Evolutionary conservation across 441 rosid species (phyloP).

Genomic region (Raphanus hybrid): DNA sequence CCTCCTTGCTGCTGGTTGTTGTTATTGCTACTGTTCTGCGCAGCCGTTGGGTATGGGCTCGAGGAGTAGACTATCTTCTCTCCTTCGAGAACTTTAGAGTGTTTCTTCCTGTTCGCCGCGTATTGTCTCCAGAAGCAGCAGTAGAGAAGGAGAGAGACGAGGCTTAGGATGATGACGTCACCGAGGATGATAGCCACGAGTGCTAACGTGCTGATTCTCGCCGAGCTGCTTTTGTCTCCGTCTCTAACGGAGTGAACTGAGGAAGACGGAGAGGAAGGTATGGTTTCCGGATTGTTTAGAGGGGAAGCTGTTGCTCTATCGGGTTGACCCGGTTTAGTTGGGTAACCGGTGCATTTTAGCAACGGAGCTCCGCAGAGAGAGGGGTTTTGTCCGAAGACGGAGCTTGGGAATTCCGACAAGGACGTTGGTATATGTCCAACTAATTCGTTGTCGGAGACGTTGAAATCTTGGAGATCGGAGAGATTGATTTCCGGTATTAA

Average conservation of each 20-base stretch:
- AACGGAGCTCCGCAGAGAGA: constrained; percentile 67
- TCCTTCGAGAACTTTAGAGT: constrained; percentile 57
- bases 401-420: constrained; percentile 52
- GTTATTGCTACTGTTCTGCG: constrained; percentile 16
- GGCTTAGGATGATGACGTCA: constrained; percentile 58
- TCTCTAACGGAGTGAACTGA: constrained; percentile 16
- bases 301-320: constrained; percentile 59
- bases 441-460: constrained; percentile 56
- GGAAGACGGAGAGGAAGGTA: constrained; percentile 57
- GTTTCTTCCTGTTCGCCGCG: constrained; percentile 44
- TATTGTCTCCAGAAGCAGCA: constrained; percentile 74
- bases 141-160: constrained; percentile 64
- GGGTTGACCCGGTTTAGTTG: constrained; percentile 55
- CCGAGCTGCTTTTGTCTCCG: constrained; percentile 22
- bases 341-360: constrained; percentile 48
- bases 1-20: constrained; percentile 35
- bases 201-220: constrained; percentile 61
- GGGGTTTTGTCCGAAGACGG: constrained; percentile 53
- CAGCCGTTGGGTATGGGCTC: constrained; percentile 54
- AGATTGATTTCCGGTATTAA: constrained; percentile 47
- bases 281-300: constrained; percentile 44
- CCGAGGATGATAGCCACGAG: constrained; percentile 72
- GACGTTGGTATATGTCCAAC: constrained; percentile 58
- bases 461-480: constrained; percentile 61
- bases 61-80: constrained; percentile 75